phyloP scores from a whole-genome alignment of 352 stramenopile species.

The Thalassiosira mediterranea region DNA sequence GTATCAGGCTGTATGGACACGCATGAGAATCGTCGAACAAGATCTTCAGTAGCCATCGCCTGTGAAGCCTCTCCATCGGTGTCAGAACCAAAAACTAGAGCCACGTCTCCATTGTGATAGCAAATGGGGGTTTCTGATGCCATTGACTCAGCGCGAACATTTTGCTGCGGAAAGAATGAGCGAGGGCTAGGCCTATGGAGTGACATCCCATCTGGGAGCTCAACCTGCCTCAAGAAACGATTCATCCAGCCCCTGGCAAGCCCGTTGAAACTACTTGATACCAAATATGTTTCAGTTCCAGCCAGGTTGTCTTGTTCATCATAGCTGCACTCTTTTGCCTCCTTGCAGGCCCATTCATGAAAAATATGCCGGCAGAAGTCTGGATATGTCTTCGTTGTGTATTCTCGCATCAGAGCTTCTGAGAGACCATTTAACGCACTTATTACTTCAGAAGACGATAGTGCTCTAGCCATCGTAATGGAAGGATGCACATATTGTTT shows the following conservation, averaged over 20 bases:
- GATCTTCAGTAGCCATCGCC: neutral
- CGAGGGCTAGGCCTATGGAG: slow-evolving; percentile 52
- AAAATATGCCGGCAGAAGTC: slow-evolving; percentile 79
- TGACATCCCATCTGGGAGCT: slow-evolving; percentile 75
- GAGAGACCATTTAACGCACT: slow-evolving; percentile 47
- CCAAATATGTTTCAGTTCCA: slow-evolving; percentile 32
- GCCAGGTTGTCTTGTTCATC: slow-evolving; percentile 11
- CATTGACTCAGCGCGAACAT: neutral
- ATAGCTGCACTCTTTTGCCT: slow-evolving; percentile 44
- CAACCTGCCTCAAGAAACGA: slow-evolving; percentile 65
- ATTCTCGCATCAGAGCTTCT: slow-evolving; percentile 74
- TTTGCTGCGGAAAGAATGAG: no score
- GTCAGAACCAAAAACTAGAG: slow-evolving; percentile 72
- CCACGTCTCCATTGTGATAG: no score
- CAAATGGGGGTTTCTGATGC: no score
- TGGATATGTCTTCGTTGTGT: slow-evolving; percentile 60
- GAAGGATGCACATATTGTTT: slow-evolving; percentile 10
- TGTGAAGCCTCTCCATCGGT: no score
- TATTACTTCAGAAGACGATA: slow-evolving; percentile 43
- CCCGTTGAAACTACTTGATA: slow-evolving; percentile 30
- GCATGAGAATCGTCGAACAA: slow-evolving; percentile 37
- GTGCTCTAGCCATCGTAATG: slow-evolving; percentile 30
- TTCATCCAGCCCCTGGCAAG: slow-evolving; percentile 67
- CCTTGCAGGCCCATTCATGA: slow-evolving; percentile 77
- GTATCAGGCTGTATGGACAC: slow-evolving; percentile 37